A percentile compares a stretch with the other conserved stretches of the same genome.
phyloP scores from a whole-genome alignment of 768 basidiomycete species.

The Gloeophyllum trabeum region DNA sequence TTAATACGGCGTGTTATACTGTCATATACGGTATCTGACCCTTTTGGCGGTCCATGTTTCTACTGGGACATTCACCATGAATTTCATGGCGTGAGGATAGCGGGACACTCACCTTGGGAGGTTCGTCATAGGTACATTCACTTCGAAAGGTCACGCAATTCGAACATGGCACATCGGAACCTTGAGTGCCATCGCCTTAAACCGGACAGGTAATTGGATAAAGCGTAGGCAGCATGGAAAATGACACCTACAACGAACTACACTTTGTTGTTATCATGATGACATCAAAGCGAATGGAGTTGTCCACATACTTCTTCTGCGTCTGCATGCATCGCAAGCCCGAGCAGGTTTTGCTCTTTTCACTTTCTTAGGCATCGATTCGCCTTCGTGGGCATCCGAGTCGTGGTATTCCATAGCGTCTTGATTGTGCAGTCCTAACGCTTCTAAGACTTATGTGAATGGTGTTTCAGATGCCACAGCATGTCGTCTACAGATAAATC shows the following conservation, averaged over 20 bases:
- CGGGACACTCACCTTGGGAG: neutral
- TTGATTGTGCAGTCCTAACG: too few relatives aligned
- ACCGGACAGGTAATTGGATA: constrained; percentile 1
- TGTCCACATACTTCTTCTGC: neutral
- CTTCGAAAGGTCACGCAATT: neutral
- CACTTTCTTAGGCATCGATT: neutral
- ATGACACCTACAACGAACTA: constrained; percentile 53
- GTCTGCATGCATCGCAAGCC: neutral
- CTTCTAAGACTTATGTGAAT: too few relatives aligned
- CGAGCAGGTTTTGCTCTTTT: neutral
- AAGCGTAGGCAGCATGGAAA: neutral
- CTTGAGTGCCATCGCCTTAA: neutral
- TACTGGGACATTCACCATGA: neutral
- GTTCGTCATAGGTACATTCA: neutral
- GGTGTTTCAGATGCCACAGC: too few relatives aligned
- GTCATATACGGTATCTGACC: constrained; percentile 17
- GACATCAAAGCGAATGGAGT: constrained; percentile 2
- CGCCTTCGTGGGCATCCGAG: too few relatives aligned
- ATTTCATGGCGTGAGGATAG: neutral
- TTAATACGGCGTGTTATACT: neutral
- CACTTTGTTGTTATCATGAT: constrained; percentile 7
- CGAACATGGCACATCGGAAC: neutral
- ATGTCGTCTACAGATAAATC: too few relatives aligned
- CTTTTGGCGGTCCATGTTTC: neutral
- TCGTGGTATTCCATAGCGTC: too few relatives aligned